Evolutionary conservation across 2,329 filamentous ascomycete genomes (phyloP), one percentile per base, ranked within the genome.

Genomic region (Geosmithia putterillii): DNA sequence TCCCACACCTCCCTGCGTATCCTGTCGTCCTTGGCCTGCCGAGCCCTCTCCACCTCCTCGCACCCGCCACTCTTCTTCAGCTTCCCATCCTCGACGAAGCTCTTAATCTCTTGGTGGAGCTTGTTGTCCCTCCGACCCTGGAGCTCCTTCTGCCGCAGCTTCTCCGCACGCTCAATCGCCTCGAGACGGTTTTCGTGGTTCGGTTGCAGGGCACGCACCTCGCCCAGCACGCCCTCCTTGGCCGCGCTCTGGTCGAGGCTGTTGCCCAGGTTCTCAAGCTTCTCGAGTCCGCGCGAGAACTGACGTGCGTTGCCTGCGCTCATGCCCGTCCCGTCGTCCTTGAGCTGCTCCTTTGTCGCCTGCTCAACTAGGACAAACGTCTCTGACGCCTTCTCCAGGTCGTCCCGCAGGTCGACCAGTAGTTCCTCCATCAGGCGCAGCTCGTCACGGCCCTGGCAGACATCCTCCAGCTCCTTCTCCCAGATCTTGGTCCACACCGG

Each of bases 401-500:
- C 92, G 56, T 95, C 89, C 55, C 92, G 81, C 49, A 98, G 66
- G 66, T 98, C 92, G 38, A 89, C 79, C 50, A 90, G 83, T 48
- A 98, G 76, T 54, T 96, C 92, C 66, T 98, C 92, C 70, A 95
- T 90, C 71, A 96, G 84, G 41, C 88, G 92, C 52, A 98, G 76
- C 62, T 95, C 81, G 57, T 96, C 90, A 51, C 89, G 81, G 56
- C 95, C 92, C 59, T 94, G 88, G 65, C 92, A 96, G 3, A 98
- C 90, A 42, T 90, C 82, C 61, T 96, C 87, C 39, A 98, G 71
- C 61, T 96, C 89, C 64, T 94, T 89, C 74, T 96, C 90, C 92
- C 92, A 98, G 50, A 96, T 94, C 76, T 95, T 95, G 44, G 88
- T 95, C 90, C 92, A 98, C 45, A 95, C 72, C 0, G 92, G 92